Percentiles rank a stretch among this genome's conserved stretches.
These are phyloP conservation scores for Closterium sp. DNA, from an alignment of 139 green algal genomes.

Conservation along the genomic window DNA sequence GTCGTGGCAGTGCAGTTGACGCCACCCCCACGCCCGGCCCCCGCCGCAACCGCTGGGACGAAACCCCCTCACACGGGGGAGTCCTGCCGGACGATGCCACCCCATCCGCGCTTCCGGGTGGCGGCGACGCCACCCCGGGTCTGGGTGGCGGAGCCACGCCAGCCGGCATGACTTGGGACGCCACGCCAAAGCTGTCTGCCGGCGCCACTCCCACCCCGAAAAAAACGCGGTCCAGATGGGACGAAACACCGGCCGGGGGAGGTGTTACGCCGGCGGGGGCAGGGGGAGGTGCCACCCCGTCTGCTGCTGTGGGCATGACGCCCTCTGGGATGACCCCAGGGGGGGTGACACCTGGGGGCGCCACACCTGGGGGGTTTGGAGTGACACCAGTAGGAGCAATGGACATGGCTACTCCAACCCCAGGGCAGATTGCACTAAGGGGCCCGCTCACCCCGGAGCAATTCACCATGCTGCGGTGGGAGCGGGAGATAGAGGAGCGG, in stretches of 20 bases:
- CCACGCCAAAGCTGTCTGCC: slow-evolving; percentile 38
- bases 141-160: slow-evolving; percentile 33
- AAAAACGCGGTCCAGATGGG: slow-evolving; percentile 71
- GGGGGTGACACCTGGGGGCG: slow-evolving; percentile 36
- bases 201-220: slow-evolving; percentile 50
- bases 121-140: slow-evolving; percentile 60
- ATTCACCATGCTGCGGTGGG: slow-evolving; percentile 67
- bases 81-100: slow-evolving; percentile 38
- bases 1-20: slow-evolving; percentile 33
- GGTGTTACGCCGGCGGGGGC: slow-evolving; percentile 64
- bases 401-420: slow-evolving; percentile 67
- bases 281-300: background rate
- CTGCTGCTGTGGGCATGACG: background rate
- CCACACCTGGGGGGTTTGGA: slow-evolving; percentile 25
- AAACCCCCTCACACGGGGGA: slow-evolving; percentile 33
- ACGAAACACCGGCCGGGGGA: slow-evolving; percentile 72
- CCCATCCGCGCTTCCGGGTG: slow-evolving; percentile 57
- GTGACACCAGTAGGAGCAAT: slow-evolving; percentile 54
- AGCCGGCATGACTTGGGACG: slow-evolving; percentile 50
- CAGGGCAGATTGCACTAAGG: slow-evolving; percentile 57
- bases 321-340: slow-evolving; percentile 63
- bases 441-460: slow-evolving; percentile 76
- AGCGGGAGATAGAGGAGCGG: slow-evolving; percentile 88
- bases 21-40: slow-evolving; percentile 55
- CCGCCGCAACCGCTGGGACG: slow-evolving; percentile 56